These are phyloP conservation scores for Hibiscus tridactylites DNA, from an alignment of 345 rosid genomes.

Conservation along the genomic window DNA sequence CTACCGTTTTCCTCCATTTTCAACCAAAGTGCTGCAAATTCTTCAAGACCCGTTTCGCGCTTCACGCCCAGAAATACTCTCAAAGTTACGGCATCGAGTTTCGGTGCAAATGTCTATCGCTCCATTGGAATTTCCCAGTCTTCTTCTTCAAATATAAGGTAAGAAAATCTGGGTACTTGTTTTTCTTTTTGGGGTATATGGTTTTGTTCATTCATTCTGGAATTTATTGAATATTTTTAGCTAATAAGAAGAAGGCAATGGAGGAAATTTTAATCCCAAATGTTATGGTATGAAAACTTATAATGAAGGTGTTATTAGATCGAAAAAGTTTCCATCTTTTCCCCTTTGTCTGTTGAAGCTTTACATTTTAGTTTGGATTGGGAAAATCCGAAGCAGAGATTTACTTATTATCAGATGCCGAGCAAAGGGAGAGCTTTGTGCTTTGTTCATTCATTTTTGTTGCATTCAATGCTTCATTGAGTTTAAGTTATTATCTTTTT, in stretches of 20 bases:
- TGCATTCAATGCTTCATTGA: neutral
- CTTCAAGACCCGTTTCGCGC: neutral
- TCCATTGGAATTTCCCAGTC: neutral
- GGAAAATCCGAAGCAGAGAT: neutral
- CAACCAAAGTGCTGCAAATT: neutral
- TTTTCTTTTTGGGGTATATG: neutral
- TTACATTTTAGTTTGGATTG: neutral
- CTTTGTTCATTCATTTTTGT: neutral
- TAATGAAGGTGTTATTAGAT: no score
- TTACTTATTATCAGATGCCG: neutral
- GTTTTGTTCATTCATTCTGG: neutral
- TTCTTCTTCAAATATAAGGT: neutral
- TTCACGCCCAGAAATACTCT: neutral
- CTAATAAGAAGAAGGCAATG: no score
- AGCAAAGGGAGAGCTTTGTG: neutral
- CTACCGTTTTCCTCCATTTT: neutral
- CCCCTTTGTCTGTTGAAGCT: neutral
- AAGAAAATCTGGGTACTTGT: neutral
- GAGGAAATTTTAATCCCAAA: no score
- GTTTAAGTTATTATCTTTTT: neutral
- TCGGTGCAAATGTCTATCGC: neutral
- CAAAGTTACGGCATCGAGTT: neutral
- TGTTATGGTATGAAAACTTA: no score
- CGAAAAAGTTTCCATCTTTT: slow-evolving; percentile 13
- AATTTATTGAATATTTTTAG: neutral